These are phyloP conservation scores for Cenococcum geophilum DNA, from an alignment of 495 filamentous ascomycete species.

Conservation along the genomic window DNA sequence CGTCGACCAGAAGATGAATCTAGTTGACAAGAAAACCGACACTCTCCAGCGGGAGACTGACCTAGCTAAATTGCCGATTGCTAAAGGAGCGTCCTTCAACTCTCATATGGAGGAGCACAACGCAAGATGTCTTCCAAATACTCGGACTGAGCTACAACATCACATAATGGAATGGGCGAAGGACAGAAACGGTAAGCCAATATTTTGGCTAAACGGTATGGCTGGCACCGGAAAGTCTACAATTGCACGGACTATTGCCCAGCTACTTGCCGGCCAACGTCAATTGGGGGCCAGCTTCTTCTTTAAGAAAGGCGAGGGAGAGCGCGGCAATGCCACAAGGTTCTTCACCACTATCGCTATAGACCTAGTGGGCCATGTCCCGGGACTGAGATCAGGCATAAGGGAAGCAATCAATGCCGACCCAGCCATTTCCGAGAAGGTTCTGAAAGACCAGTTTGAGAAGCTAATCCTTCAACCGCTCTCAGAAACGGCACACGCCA, in stretches of 20 bases:
- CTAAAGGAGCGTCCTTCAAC: slow-evolving; percentile 23
- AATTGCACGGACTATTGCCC: slow-evolving; percentile 27
- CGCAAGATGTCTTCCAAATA: slow-evolving; percentile 20
- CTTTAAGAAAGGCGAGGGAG: too few species aligned
- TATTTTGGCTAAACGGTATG: too few species aligned
- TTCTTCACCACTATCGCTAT: slow-evolving; percentile 28
- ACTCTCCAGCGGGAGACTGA: too few species aligned
- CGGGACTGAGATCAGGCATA: slow-evolving; percentile 8
- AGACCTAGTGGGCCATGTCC: slow-evolving; percentile 7
- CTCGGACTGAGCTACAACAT: slow-evolving; percentile 25
- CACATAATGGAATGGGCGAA: too few species aligned
- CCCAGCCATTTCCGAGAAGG: too few species aligned
- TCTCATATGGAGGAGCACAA: slow-evolving; percentile 18
- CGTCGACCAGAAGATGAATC: slow-evolving; percentile 10
- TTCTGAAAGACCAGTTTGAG: too few species aligned
- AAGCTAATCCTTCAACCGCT: too few species aligned
- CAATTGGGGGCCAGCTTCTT: slow-evolving; percentile 29
- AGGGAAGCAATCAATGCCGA: slow-evolving; percentile 13
- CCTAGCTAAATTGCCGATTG: slow-evolving; percentile 8
- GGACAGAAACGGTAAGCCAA: too few species aligned
- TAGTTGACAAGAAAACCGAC: too few species aligned
- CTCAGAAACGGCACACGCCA: not conserved
- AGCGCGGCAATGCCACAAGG: slow-evolving; percentile 18
- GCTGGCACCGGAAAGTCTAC: too few species aligned
- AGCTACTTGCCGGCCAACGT: slow-evolving; percentile 8